Conservation (phyloP, 441 rosid genomes). For the Populus hybrid region DNA sequence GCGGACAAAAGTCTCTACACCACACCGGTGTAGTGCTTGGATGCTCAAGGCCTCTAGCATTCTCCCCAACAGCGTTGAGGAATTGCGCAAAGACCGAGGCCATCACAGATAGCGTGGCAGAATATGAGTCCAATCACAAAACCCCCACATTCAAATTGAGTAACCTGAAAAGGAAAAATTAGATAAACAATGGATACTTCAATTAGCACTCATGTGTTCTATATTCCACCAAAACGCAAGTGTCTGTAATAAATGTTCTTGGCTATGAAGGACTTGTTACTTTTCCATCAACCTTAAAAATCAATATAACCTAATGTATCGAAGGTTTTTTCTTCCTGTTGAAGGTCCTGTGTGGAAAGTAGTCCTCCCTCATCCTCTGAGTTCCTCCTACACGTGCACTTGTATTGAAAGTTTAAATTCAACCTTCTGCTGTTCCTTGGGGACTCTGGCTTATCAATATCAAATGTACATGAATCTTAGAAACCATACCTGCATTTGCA, state of each 20-base stretch:
- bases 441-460: not conserved
- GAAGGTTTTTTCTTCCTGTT: too few relatives aligned
- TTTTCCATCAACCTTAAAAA: too few relatives aligned
- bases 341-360: too few relatives aligned
- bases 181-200: not conserved
- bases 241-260: too few relatives aligned
- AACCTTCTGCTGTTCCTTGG: not conserved
- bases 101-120: conserved; percentile 63
- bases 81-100: conserved; percentile 69
- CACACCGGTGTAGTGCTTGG: conserved; percentile 43
- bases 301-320: too few relatives aligned
- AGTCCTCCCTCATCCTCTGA: too few relatives aligned
- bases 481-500: conserved; percentile 55
- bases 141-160: conserved; percentile 59
- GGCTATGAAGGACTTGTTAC: too few relatives aligned
- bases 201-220: not conserved
- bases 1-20: conserved; percentile 44
- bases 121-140: conserved; percentile 58
- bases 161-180: conserved; percentile 37
- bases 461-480: not conserved
- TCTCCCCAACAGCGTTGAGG: conserved; percentile 55
- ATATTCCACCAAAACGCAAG: not conserved
- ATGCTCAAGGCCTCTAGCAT: conserved; percentile 40
- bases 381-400: too few relatives aligned
- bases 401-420: not conserved